Percentiles rank a stretch among this genome's conserved stretches.
These are phyloP conservation scores for Rhodosporidiobolus sp. DNA, from an alignment of 768 basidiomycete species.

Conservation along the genomic window DNA sequence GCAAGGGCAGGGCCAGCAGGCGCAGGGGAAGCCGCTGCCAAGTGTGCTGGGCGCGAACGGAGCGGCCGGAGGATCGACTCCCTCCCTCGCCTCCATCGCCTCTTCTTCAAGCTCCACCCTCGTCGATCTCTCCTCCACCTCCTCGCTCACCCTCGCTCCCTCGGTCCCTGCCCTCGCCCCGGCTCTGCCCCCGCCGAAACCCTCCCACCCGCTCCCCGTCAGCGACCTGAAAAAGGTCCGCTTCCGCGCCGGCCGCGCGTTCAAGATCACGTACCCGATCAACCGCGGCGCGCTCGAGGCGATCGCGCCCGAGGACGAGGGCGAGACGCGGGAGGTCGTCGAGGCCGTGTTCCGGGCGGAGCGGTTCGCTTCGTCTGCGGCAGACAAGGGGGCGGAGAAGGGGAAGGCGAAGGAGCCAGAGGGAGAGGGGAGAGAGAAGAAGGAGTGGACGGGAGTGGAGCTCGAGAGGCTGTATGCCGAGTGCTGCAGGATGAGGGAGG, in stretches of 20 bases:
- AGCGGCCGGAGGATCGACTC: too few relatives aligned
- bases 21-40: too few relatives aligned
- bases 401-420: constrained; percentile 55
- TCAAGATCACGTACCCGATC: constrained; percentile 87
- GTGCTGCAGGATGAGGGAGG: constrained; percentile 48
- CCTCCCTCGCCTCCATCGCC: background rate
- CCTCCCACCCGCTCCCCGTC: constrained; percentile 24
- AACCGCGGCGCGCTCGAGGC: constrained; percentile 57
- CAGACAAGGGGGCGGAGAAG: constrained; percentile 61
- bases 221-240: constrained; percentile 78
- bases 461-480: constrained; percentile 60
- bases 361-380: constrained; percentile 19
- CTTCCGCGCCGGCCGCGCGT: constrained; percentile 71
- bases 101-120: background rate
- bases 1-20: too few relatives aligned
- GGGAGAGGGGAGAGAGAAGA: constrained; percentile 50
- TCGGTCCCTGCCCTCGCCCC: background rate
- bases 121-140: background rate
- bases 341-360: constrained; percentile 58
- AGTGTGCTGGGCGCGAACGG: background rate
- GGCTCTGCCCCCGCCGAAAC: background rate
- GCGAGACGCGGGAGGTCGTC: constrained; percentile 64
- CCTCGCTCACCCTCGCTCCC: constrained; percentile 9
- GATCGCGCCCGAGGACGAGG: constrained; percentile 72
- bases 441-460: constrained; percentile 82